Base-by-base conservation (phyloP, 306 rosid species). In the Abrus precatorius region DNA sequence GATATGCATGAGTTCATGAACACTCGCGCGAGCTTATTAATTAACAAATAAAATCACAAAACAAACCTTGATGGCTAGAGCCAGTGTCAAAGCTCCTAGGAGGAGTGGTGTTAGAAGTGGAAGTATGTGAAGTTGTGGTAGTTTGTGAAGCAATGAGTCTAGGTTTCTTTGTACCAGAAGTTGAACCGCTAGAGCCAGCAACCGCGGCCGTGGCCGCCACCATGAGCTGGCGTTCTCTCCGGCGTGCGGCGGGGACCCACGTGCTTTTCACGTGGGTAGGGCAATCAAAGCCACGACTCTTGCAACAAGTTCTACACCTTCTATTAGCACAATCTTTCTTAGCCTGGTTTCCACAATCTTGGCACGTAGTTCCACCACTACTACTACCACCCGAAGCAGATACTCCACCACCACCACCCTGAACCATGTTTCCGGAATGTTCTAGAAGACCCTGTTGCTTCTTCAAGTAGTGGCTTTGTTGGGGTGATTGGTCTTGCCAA, bases 281-380 rank as follows among this genome's bases (percentile, higher is more conserved):
- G 63, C 99, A 95, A 76, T 91, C 99, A 68, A 79, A 93, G 41
- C 97, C 97, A 13, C 99, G 88, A 77, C 99, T 95, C 70, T 92
- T 92, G 64, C 99, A 95, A 53, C 99, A 95, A 20, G 99, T 95
- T 64, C 99, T 88, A 48, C 99, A 95, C 76, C 99, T 79, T 41
- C 97, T 74, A 20, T 91, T 91, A 29, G 80, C 52, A 32, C 99
- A 95, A 84, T 95, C 99, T 36, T 95, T 95, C 92, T 95, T 95
- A 0, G 99, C 97, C 61, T 95, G 99, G 82, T 95, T 95, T 6
- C 99, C 99, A 36, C 99, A 95, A 65, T 95, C 99, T 72, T 94
- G 97, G 20, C 98, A 94, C 11, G 98, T 91, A 1, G 92, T 84
- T 0, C 93, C 78, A 34, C 87, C 87, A 0, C 87, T 68, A 6